Percentiles rank a stretch among this genome's conserved stretches.
phyloP scores from a whole-genome alignment of 2,329 filamentous ascomycete species.

The Cladosporium colombiae region DNA sequence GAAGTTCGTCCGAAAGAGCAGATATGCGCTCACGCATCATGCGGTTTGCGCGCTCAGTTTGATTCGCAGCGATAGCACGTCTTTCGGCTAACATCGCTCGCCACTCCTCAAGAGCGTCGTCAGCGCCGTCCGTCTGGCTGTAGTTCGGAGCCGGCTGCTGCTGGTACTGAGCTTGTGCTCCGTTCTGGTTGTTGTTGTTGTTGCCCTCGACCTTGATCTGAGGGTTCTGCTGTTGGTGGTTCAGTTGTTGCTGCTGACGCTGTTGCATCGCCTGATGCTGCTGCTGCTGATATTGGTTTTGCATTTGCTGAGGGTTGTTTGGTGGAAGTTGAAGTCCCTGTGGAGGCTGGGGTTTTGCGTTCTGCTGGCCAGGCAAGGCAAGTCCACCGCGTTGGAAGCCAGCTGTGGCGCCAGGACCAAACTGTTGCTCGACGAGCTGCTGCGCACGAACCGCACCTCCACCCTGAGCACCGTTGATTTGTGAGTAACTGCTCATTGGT shows the following conservation, averaged over 20 bases:
- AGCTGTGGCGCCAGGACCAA: conserved; percentile 60
- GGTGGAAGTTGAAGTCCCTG: conserved; percentile 41
- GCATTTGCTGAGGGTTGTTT: conserved; percentile 31
- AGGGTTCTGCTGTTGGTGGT: conserved; percentile 35
- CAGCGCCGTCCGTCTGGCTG: conserved; percentile 16
- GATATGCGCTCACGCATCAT: conserved; percentile 69
- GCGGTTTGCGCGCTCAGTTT: conserved; percentile 62
- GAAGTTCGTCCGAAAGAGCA: conserved; percentile 65
- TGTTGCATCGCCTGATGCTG: conserved; percentile 42
- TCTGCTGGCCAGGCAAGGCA: conserved; percentile 36
- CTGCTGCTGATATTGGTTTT: conserved; percentile 29
- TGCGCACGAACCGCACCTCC: conserved; percentile 50
- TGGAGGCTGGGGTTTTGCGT: conserved; percentile 22
- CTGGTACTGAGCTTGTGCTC: conserved; percentile 37
- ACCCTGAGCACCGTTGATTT: conserved; percentile 36
- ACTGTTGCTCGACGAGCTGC: conserved; percentile 59
- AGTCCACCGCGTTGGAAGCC: conserved; percentile 52
- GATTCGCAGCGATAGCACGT: conserved; percentile 53
- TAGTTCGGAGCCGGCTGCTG: conserved; percentile 45
- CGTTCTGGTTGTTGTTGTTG: conserved; percentile 25
- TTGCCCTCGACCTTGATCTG: conserved; percentile 40
- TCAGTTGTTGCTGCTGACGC: conserved; percentile 37
- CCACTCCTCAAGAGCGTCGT: conserved; percentile 60
- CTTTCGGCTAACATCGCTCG: conserved; percentile 61
- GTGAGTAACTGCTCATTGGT: conserved; percentile 26